Evolutionary conservation across 495 filamentous ascomycete genomes (phyloP), one percentile per base, ranked within the genome.

Genomic region (Lepidopterella palustris): DNA sequence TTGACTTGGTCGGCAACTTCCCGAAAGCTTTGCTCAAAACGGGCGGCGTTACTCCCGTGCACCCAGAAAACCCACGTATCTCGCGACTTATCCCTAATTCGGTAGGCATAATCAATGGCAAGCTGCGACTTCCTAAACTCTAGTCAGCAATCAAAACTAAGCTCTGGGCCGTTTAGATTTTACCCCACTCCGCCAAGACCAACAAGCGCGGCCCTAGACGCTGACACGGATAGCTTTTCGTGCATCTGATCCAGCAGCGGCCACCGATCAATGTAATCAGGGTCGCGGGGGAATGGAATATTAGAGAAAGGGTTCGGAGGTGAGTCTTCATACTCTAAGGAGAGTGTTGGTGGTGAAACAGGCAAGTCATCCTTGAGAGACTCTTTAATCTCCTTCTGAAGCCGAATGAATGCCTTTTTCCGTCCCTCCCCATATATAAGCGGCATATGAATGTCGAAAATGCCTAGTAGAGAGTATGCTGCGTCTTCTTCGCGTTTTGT

Each of bases 291-390:
- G 15, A 39, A 39, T 6, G 32, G 32, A 15, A 39, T 15, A 15
- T 39, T 39, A 15, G 32, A 6, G 8, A 15, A 39, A 8, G 32
- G 32, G 32, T 15, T 39, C 32, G 32, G 32, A 39, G 32, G 32
- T 6, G 32, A 8, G 8, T 39, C 32, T 39, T 89, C 59, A 73
- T 85, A 78, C 89, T 96, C 72, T 90, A 89, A 42, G 70, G 90
- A 90, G 72, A 90, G 86, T 63, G 90, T 93, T 51, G 92, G 92
- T 66, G 92, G 96, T 69, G 84, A 20, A 8, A 20, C 84, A 64
- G 92, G 90, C 67, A 89, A 93, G 64, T 84, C 87, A 66, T 82
- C 39, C 39, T 42, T 42, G 13, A 42, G 8, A 9, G 39, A 42
- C 28, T 27, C 39, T 42, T 20, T 42, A 20, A 64, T 61, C 58